phyloP scores from a whole-genome alignment of 2,329 filamentous ascomycete genomes.

The Colletotrichum lini region DNA sequence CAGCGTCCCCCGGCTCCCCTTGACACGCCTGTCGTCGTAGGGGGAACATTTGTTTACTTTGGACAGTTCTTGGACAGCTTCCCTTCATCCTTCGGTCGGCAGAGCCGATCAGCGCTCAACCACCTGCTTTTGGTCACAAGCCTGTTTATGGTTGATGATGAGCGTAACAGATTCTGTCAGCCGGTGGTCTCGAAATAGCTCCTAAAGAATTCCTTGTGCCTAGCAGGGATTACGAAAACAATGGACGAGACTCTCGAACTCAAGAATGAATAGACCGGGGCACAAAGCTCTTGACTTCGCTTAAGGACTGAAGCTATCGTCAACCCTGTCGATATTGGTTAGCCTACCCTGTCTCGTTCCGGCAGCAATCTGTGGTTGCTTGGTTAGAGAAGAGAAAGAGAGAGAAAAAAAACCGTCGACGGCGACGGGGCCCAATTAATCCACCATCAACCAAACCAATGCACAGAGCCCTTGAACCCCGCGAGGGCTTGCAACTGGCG shows the following conservation, averaged over 20 bases:
- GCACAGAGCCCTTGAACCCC: constrained; percentile 36
- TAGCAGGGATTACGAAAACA: constrained; percentile 18
- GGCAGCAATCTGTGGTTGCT: constrained; percentile 38
- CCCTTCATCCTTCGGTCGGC: constrained; percentile 5
- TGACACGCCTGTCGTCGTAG: constrained; percentile 35
- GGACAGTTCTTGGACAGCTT: constrained; percentile 34
- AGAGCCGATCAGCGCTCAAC: constrained; percentile 28
- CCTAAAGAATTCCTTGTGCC: constrained; percentile 30
- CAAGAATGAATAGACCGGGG: constrained; percentile 23
- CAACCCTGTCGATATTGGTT: constrained; percentile 36
- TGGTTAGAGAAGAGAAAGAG: constrained; percentile 19
- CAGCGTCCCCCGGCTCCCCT: constrained; percentile 37
- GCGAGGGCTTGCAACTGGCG: constrained; percentile 15
- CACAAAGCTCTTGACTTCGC: constrained; percentile 27
- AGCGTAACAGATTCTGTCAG: not conserved
- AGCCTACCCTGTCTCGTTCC: constrained; percentile 32
- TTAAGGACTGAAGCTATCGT: constrained; percentile 35
- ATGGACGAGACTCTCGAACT: constrained; percentile 17
- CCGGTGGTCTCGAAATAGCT: constrained; percentile 25
- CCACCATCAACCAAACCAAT: constrained; percentile 2
- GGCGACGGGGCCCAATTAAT: constrained; percentile 2
- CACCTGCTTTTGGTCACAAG: constrained; percentile 8
- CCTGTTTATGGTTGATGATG: not conserved
- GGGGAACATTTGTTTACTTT: constrained; percentile 41
- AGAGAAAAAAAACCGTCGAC: constrained; percentile 12